Evolutionary conservation across 1,284 basidiomycete species (phyloP), one percentile per base, ranked within the genome.

Genomic region (Sanguinoderma infundibulare): DNA sequence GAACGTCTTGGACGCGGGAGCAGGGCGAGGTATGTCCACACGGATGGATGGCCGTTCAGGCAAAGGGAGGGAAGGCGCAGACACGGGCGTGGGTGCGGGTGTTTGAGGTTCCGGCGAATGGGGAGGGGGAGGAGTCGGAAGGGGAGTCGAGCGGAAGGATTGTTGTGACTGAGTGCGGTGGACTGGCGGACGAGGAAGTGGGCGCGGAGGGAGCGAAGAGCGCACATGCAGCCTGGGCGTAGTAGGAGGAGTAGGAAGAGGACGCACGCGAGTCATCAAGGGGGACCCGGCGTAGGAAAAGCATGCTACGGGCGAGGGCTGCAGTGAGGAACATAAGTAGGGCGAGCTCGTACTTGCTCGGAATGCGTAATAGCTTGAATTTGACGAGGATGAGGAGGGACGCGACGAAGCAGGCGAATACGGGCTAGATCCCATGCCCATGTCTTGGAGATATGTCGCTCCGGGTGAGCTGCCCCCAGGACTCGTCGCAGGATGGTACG

Each of bases 351-450:
- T 26, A 47, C 49, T 32, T 15, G 56, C n/a, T 0, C 50, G 32
- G 20, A 56, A 53, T n/a, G 51, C 47, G n/a, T 46, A 58, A 49
- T 49, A 62, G 55, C 55, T 59, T 9, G 58, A 57, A n/a, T 35
- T 61, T 1, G 65, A 67, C 10, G 65, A 67, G 22, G 65, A 62
- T 5, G 65, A 62, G 2, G 58, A 62, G 7, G 65, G 63, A 30
- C 62, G 63, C 44, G 65, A 66, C 5, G 55, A 59, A 2, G 49
- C 28, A 20, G 32, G 51, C 12, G 60, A 54, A n/a, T 35, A 32
- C 12, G 53, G n/a, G n/a, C n/a, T n/a, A n/a, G n/a, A 26, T 7
- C 46, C 28, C 15, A 10, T 5, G 17, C 15, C 9, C 28, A 51
- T 9, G 28, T 59, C 52, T 17, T 58, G 42, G 52, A 62, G 46